These are phyloP conservation scores for Castanea crenata DNA, from an alignment of 306 rosid species.

Conservation along the genomic window DNA sequence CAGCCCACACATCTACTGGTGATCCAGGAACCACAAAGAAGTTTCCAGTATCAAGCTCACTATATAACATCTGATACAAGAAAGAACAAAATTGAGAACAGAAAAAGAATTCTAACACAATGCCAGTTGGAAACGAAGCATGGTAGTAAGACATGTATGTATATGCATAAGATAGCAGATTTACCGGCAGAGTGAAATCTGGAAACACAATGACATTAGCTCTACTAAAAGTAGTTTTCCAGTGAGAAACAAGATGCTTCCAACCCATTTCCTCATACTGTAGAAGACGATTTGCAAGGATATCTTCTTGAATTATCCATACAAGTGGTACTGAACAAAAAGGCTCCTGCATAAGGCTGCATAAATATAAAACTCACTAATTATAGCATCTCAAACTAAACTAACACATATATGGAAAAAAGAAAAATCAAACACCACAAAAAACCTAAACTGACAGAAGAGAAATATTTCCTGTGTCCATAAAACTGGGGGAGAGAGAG, in stretches of 20 bases:
- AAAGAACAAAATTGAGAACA: constrained; percentile 35
- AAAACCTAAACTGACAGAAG: constrained; percentile 3
- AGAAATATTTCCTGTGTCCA: not conserved
- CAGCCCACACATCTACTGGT: constrained; percentile 85
- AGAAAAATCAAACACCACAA: not conserved
- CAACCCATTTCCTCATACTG: constrained; percentile 67
- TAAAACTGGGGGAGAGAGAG: not conserved
- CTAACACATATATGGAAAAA: constrained; percentile 10
- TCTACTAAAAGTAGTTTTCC: constrained; percentile 80
- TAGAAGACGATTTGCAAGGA: constrained; percentile 77
- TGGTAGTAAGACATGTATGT: constrained; percentile 5
- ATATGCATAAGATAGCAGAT: constrained; percentile 11
- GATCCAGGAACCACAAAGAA: constrained; percentile 95
- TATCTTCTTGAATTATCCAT: constrained; percentile 95
- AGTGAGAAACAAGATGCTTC: constrained; percentile 73
- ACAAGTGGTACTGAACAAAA: constrained; percentile 86
- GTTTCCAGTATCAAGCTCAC: constrained; percentile 88
- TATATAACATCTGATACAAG: constrained; percentile 79
- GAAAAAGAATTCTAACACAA: constrained; percentile 22
- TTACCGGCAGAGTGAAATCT: constrained; percentile 89
- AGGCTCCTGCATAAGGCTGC: constrained; percentile 99
- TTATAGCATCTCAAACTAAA: constrained; percentile 47
- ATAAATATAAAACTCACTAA: constrained; percentile 78
- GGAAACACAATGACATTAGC: constrained; percentile 84
- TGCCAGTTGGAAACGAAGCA: constrained; percentile 21